phyloP scores from a whole-genome alignment of 768 basidiomycete species.

The Auricularia sp. region DNA sequence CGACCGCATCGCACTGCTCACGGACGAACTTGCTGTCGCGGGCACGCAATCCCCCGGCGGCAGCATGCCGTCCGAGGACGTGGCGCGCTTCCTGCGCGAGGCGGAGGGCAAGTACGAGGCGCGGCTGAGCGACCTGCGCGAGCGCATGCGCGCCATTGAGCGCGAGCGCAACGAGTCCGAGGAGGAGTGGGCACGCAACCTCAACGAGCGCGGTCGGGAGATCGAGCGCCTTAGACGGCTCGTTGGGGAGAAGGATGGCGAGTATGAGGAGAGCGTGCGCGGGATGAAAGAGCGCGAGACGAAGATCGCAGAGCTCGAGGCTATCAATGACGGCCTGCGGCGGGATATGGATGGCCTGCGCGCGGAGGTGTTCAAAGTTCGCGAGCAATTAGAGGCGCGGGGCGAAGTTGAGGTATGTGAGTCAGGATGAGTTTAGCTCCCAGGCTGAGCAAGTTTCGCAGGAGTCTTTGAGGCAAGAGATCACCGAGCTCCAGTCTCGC shows the following conservation, averaged over 20 bases:
- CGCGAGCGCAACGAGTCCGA: slow-evolving; percentile 81
- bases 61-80: slow-evolving; percentile 44
- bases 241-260: slow-evolving; percentile 50
- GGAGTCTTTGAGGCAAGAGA: slow-evolving; percentile 35
- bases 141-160: slow-evolving; percentile 54
- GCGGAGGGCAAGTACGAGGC: slow-evolving; percentile 70
- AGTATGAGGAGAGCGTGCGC: slow-evolving; percentile 45
- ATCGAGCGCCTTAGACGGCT: slow-evolving; percentile 58
- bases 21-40: slow-evolving; percentile 48
- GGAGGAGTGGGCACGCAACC: slow-evolving; percentile 79
- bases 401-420: background rate
- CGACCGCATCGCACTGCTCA: slow-evolving; percentile 61
- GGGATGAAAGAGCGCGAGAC: slow-evolving; percentile 35
- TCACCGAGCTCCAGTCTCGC: slow-evolving; percentile 40
- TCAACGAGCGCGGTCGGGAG: slow-evolving; percentile 69
- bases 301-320: slow-evolving; percentile 44
- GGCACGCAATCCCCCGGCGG: background rate
- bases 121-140: slow-evolving; percentile 61
- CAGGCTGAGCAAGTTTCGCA: slow-evolving; percentile 15
- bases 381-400: slow-evolving; percentile 55
- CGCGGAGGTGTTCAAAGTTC: slow-evolving; percentile 22
- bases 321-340: slow-evolving; percentile 39
- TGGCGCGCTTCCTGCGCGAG: slow-evolving; percentile 63
- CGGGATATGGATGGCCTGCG: slow-evolving; percentile 40
- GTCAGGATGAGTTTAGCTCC: too few relatives aligned